Conservation (phyloP, 345 rosid species). For the Kernera saxatilis region DNA sequence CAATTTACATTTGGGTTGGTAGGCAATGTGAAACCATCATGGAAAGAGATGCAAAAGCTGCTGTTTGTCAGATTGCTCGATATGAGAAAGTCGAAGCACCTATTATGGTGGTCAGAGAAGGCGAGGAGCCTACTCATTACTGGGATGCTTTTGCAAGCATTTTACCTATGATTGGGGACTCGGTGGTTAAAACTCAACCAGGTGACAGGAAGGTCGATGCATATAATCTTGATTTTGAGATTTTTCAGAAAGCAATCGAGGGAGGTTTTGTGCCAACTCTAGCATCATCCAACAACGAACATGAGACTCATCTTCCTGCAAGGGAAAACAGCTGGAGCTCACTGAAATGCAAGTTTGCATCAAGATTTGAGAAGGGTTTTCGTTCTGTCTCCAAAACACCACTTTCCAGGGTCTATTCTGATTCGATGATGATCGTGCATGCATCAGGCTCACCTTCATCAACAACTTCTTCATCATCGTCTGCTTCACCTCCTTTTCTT, state of each 20-base stretch:
- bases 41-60: constrained; percentile 97
- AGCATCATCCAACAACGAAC: constrained; percentile 73
- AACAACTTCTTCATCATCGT: constrained; percentile 42
- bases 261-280: constrained; percentile 96
- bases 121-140: constrained; percentile 76
- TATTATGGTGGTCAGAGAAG: constrained; percentile 65
- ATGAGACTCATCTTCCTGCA: constrained; percentile 87
- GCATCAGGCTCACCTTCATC: constrained; percentile 53
- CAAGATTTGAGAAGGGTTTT: constrained; percentile 38
- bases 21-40: constrained; percentile 70
- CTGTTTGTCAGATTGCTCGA: constrained; percentile 90
- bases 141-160: constrained; percentile 82
- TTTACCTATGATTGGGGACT: constrained; percentile 56
- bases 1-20: constrained; percentile 93
- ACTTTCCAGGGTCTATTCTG: constrained; percentile 85
- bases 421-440: constrained; percentile 86
- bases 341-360: constrained; percentile 78
- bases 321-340: constrained; percentile 96
- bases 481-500: constrained; percentile 67
- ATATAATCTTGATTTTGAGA: constrained; percentile 88
- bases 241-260: constrained; percentile 70
- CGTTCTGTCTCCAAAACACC: constrained; percentile 66
- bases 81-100: constrained; percentile 88
- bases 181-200: constrained; percentile 38
- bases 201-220: constrained; percentile 67